Evolutionary conservation across 768 basidiomycete species (phyloP).

Genomic region (Tremella fuciformis): DNA sequence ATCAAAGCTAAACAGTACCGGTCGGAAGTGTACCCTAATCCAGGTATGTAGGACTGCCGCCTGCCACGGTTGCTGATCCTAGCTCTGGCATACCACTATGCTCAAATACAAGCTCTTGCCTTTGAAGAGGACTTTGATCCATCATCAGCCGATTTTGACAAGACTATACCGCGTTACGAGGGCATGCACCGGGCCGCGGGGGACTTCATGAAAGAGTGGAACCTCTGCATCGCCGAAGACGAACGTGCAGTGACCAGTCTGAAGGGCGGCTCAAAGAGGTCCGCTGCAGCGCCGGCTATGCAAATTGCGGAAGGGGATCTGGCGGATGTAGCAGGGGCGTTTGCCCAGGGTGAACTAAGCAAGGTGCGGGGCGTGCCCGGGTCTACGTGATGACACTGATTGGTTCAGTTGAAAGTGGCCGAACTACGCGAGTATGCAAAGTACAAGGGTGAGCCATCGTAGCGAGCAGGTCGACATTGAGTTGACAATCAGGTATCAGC

Average conservation of each 20-base stretch:
- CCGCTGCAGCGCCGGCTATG: constrained; percentile 4
- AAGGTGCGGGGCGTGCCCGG: too few species aligned
- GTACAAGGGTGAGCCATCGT: constrained; percentile 32
- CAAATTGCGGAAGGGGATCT: constrained; percentile 64
- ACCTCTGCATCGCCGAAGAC: constrained; percentile 64
- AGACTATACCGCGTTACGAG: constrained; percentile 71
- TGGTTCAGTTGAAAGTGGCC: constrained; percentile 37
- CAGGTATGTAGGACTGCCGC: constrained; percentile 59
- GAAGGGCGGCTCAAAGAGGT: constrained; percentile 24
- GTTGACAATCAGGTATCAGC: constrained; percentile 26
- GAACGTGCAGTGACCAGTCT: constrained; percentile 60
- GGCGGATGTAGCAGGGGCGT: constrained; percentile 68
- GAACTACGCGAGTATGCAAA: constrained; percentile 38
- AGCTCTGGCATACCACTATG: constrained; percentile 86
- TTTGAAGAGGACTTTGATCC: constrained; percentile 82
- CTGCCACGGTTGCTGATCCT: not conserved
- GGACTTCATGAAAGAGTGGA: constrained; percentile 68
- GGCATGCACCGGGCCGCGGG: constrained; percentile 72
- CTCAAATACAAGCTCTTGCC: constrained; percentile 83
- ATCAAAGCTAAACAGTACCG: constrained; percentile 76
- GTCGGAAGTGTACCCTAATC: constrained; percentile 63
- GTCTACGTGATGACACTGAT: constrained; percentile 10
- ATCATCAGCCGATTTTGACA: constrained; percentile 62
- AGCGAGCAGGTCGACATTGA: not conserved
- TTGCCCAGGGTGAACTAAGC: constrained; percentile 60